A percentile compares a stretch with the other conserved stretches of the same genome.
Evolutionary conservation across 495 filamentous ascomycete genomes (phyloP).

Genomic region (Penicillium odoratum): DNA sequence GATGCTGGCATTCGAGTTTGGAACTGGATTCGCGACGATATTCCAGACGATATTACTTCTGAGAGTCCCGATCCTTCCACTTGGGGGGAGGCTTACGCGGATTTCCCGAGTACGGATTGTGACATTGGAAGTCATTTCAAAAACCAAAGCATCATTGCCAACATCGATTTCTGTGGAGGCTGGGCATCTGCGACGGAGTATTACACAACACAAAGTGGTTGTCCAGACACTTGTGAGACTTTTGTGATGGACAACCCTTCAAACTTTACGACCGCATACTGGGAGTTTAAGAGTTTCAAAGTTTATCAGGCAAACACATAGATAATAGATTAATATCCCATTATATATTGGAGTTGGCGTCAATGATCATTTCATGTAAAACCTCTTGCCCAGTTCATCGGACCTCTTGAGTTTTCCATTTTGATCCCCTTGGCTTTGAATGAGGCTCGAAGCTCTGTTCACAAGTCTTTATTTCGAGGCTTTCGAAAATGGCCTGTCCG

Average conservation of each 20-base stretch:
- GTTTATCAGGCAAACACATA: conserved; percentile 26
- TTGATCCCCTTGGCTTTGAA: too few relatives aligned
- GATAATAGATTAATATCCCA: not conserved
- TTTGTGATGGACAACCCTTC: conserved; percentile 36
- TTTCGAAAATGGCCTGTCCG: too few relatives aligned
- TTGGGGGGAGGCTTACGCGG: conserved; percentile 33
- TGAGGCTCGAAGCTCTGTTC: too few relatives aligned
- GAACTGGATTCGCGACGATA: conserved; percentile 33
- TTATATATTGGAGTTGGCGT: not conserved
- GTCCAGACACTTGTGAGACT: conserved; percentile 32
- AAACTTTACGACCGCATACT: conserved; percentile 36
- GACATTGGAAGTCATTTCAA: conserved; percentile 39
- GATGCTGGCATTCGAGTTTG: conserved; percentile 36
- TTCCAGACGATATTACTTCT: conserved; percentile 29
- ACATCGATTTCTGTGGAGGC: conserved; percentile 42
- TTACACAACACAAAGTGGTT: conserved; percentile 30
- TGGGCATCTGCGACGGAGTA: conserved; percentile 26
- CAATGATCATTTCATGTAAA: not conserved
- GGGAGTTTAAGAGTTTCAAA: conserved; percentile 43
- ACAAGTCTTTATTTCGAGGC: too few relatives aligned
- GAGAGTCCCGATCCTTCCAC: conserved; percentile 32
- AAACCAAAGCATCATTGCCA: conserved; percentile 44
- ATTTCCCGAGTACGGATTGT: conserved; percentile 44
- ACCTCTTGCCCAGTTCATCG: not conserved
- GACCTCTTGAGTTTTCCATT: too few relatives aligned